A percentile compares a stretch with the other conserved stretches of the same genome.
phyloP scores from a whole-genome alignment of 2,329 filamentous ascomycete species.

The Exophiala phaeomuriformis region DNA sequence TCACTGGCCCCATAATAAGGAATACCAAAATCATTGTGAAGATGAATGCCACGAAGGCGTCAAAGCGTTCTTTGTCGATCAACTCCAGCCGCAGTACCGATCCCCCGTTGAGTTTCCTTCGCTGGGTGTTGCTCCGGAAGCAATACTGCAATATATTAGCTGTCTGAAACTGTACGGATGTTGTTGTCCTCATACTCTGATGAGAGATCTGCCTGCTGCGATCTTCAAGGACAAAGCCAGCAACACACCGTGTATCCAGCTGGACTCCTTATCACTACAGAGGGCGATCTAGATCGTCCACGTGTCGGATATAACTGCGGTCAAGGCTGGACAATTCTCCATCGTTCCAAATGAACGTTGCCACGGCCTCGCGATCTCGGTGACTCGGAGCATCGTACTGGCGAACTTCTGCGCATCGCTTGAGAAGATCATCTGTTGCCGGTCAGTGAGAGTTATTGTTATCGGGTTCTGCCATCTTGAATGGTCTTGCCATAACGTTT shows the following conservation, averaged over 20 bases:
- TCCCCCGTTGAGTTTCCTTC: conserved; percentile 1
- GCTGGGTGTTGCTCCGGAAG: conserved; percentile 3
- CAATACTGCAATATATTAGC: not conserved
- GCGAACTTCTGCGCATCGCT: conserved; percentile 3
- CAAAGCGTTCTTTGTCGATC: conserved; percentile 10
- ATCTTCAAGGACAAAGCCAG: not conserved
- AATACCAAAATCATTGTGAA: conserved; percentile 9
- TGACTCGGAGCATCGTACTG: conserved; percentile 3
- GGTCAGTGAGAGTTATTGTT: not conserved
- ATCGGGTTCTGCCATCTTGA: not conserved
- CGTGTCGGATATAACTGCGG: conserved; percentile 12
- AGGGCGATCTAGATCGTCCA: conserved; percentile 13
- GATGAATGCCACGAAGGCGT: conserved; percentile 8
- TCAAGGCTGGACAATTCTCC: conserved; percentile 2
- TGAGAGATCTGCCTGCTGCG: not conserved
- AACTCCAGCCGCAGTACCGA: conserved; percentile 1
- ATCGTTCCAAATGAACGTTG: conserved; percentile 11
- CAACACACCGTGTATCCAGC: conserved; percentile 8
- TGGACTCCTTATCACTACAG: conserved; percentile 5
- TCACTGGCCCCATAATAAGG: conserved; percentile 10
- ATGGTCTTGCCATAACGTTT: conserved; percentile 8
- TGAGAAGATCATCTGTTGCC: conserved; percentile 9
- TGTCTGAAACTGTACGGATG: not conserved
- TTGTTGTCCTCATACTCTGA: not conserved
- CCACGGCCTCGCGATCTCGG: conserved; percentile 4